Conservation (phyloP, 768 basidiomycete species). For the Pleurotus platypus region DNA sequence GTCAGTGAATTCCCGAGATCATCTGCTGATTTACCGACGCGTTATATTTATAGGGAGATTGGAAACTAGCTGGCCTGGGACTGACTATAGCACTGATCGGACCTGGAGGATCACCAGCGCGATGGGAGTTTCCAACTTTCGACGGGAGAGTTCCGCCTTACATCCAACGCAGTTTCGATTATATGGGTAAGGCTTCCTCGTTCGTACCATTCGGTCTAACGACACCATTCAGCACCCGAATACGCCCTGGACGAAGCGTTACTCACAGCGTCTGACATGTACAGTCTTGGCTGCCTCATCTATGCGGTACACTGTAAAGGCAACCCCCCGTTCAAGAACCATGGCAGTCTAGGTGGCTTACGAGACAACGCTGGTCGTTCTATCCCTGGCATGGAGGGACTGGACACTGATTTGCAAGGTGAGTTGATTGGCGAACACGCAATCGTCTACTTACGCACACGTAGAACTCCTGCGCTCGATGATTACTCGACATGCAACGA, state of each 20-base stretch:
- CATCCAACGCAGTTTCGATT: slow-evolving; percentile 91
- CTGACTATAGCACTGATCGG: slow-evolving; percentile 75
- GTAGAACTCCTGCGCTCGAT: slow-evolving; percentile 77
- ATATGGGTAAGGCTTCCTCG: slow-evolving; percentile 66
- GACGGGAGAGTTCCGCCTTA: slow-evolving; percentile 78
- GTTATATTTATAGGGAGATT: slow-evolving; percentile 70
- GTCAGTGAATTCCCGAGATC: slow-evolving; percentile 40
- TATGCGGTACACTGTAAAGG: slow-evolving; percentile 91
- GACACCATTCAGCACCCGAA: slow-evolving; percentile 70
- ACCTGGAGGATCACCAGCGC: slow-evolving; percentile 66
- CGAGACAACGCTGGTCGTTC: slow-evolving; percentile 68
- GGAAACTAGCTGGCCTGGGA: slow-evolving; percentile 93
- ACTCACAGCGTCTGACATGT: slow-evolving; percentile 88
- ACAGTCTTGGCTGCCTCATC: slow-evolving; percentile 85
- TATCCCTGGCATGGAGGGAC: slow-evolving; percentile 54
- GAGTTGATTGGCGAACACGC: slow-evolving; percentile 12
- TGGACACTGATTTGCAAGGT: slow-evolving; percentile 78
- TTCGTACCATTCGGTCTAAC: background rate
- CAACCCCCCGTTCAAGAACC: slow-evolving; percentile 82
- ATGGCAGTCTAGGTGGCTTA: slow-evolving; percentile 66
- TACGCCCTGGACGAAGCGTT: slow-evolving; percentile 89
- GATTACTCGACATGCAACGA: slow-evolving; percentile 72
- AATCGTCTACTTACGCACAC: background rate
- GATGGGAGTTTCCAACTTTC: slow-evolving; percentile 89
- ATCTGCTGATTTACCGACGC: background rate